Evolutionary conservation across 2,329 filamentous ascomycete species (phyloP).

Genomic region (Chrysoporthe puriensis): DNA sequence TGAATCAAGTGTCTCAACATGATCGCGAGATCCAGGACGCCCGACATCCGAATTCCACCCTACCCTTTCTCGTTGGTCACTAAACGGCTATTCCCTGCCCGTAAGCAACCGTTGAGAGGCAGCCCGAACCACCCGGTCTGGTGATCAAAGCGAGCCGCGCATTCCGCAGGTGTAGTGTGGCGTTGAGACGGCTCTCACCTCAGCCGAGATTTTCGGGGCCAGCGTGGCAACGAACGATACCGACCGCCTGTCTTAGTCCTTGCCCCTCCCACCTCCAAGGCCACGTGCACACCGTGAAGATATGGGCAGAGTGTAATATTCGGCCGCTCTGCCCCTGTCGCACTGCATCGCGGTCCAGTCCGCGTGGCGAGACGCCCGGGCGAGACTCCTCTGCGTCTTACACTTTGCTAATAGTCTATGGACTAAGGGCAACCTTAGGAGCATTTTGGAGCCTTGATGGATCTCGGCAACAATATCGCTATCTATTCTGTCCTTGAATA

Average conservation of each 20-base stretch:
- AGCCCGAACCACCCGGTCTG: not conserved
- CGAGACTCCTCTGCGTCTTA: not conserved
- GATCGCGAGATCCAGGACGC: not conserved
- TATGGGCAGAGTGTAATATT: not conserved
- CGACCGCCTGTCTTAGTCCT: not conserved
- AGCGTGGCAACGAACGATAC: not conserved
- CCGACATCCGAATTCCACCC: not conserved
- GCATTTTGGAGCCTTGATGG: too few species aligned
- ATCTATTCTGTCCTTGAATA: not conserved
- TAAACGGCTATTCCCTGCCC: not conserved
- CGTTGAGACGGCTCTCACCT: not conserved
- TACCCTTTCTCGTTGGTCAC: not conserved
- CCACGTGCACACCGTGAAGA: not conserved
- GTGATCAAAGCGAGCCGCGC: not conserved
- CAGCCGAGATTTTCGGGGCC: not conserved
- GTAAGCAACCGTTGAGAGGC: not conserved
- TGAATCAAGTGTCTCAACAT: not conserved
- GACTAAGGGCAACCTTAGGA: not conserved
- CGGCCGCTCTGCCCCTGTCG: not conserved
- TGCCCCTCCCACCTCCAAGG: too few species aligned
- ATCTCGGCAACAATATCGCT: not conserved
- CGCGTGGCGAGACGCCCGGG: not conserved
- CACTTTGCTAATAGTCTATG: not conserved
- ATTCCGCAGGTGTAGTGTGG: conserved; percentile 5
- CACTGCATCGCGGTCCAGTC: not conserved